phyloP scores from a whole-genome alignment of 148 eudicot genomes.

The Pharnaceum exiguum region DNA sequence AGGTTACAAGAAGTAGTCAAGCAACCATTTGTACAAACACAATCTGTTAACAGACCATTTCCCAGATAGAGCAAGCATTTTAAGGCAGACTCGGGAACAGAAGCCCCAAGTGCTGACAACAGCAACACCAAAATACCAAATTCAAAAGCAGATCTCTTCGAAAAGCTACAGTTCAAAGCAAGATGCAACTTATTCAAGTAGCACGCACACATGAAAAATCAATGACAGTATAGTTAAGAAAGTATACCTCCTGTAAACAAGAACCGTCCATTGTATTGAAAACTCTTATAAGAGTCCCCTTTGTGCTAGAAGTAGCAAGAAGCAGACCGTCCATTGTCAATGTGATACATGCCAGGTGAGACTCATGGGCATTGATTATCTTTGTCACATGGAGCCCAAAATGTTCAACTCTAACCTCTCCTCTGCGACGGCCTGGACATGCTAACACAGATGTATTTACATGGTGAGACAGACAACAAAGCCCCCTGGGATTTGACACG shows the following conservation, averaged over 20 bases:
- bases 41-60: too few relatives aligned
- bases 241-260: conserved; percentile 88
- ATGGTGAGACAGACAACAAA: conserved; percentile 88
- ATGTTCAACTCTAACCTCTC: conserved; percentile 91
- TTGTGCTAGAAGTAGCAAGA: conserved; percentile 95
- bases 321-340: conserved; percentile 92
- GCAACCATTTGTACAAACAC: too few relatives aligned
- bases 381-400: conserved; percentile 84
- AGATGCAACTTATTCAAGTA: too few relatives aligned
- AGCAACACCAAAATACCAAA: too few relatives aligned
- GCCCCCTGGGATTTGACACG: conserved; percentile 76
- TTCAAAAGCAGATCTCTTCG: too few relatives aligned
- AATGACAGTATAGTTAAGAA: not conserved
- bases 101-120: too few relatives aligned
- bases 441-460: conserved; percentile 79
- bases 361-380: conserved; percentile 80
- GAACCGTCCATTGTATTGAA: conserved; percentile 96
- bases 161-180: too few relatives aligned
- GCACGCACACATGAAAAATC: not conserved
- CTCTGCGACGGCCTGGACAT: conserved; percentile 83
- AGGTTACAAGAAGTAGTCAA: too few relatives aligned
- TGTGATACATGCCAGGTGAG: conserved; percentile 75
- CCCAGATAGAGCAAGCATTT: too few relatives aligned
- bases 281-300: conserved; percentile 82
- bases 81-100: too few relatives aligned